These are phyloP conservation scores for Yamadazyma diospyri DNA, from an alignment of 1,139 yeast species.

Conservation along the genomic window DNA sequence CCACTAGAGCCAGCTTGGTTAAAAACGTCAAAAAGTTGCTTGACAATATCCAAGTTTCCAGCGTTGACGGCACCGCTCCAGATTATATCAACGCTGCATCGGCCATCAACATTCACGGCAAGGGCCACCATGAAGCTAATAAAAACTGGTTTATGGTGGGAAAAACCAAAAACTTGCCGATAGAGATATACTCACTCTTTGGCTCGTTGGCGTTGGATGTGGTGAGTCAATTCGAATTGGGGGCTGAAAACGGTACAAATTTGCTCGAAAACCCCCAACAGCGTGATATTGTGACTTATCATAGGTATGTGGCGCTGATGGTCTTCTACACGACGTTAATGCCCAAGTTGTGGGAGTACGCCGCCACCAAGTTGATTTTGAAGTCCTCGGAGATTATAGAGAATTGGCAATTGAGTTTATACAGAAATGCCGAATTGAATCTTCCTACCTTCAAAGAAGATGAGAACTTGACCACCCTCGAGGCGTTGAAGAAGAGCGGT, in stretches of 20 bases:
- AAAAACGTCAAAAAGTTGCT: constrained; percentile 26
- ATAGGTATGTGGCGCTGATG: constrained; percentile 57
- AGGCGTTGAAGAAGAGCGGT: constrained; percentile 32
- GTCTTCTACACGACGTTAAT: constrained; percentile 67
- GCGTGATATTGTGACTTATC: constrained; percentile 43
- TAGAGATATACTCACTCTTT: constrained; percentile 61
- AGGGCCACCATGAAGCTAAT: constrained; percentile 24
- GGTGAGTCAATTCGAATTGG: constrained; percentile 60
- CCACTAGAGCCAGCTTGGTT: constrained; percentile 23
- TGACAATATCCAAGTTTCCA: constrained; percentile 23
- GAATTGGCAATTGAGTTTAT: constrained; percentile 49
- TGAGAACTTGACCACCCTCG: constrained; percentile 31
- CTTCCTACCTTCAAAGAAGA: constrained; percentile 19
- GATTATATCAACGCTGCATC: constrained; percentile 33
- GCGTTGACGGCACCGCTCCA: constrained; percentile 33
- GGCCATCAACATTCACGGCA: constrained; percentile 32
- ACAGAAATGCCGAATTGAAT: constrained; percentile 34
- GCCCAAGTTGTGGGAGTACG: constrained; percentile 53
- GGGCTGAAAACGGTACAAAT: constrained; percentile 43
- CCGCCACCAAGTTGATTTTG: constrained; percentile 39
- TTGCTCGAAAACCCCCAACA: constrained; percentile 36
- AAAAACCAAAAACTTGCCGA: constrained; percentile 25
- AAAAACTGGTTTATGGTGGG: constrained; percentile 29
- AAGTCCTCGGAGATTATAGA: constrained; percentile 40
- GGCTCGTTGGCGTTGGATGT: constrained; percentile 74